Percentiles rank a stretch among this genome's conserved stretches.
Evolutionary conservation across 1,284 basidiomycete genomes (phyloP).

Genomic region (Irpex rosettiformis): DNA sequence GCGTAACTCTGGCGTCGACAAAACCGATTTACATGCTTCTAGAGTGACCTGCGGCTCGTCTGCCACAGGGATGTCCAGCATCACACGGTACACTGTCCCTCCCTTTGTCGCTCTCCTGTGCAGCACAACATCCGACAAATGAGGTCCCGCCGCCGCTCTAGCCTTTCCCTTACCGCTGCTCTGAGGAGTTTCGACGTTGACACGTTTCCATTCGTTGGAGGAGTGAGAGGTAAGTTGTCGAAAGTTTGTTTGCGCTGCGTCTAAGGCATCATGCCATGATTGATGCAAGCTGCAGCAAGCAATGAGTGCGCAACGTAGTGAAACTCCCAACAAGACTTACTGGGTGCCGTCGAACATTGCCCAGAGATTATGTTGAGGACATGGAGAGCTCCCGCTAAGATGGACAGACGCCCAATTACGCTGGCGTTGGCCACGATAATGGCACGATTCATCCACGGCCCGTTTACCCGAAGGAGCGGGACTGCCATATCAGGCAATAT

Average conservation of each 20-base stretch:
- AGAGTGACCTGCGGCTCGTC: slow-evolving; percentile 62
- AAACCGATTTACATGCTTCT: slow-evolving; percentile 79
- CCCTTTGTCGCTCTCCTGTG: slow-evolving; percentile 67
- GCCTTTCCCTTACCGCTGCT: slow-evolving; percentile 58
- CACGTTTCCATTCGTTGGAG: slow-evolving; percentile 67
- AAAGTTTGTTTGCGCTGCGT: slow-evolving; percentile 68
- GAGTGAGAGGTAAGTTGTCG: slow-evolving; percentile 61
- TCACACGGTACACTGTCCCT: slow-evolving; percentile 79
- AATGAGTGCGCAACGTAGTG: neutral
- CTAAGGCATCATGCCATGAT: slow-evolving; percentile 70
- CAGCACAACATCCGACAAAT: slow-evolving; percentile 62
- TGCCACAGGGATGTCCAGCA: slow-evolving; percentile 68
- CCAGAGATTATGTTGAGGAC: neutral
- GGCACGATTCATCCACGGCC: neutral
- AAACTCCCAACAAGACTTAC: slow-evolving; percentile 21
- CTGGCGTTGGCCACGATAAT: too few relatives aligned
- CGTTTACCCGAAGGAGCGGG: neutral
- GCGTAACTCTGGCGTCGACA: slow-evolving; percentile 82
- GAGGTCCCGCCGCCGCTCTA: slow-evolving; percentile 47
- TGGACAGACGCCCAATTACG: slow-evolving; percentile 1
- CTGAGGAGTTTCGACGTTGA: slow-evolving; percentile 42
- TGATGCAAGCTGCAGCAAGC: slow-evolving; percentile 53
- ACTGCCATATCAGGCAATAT: neutral
- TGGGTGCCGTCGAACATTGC: slow-evolving; percentile 38
- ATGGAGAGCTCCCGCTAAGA: neutral